These are phyloP conservation scores for Wickerhamomyces mucosus DNA, from an alignment of 805 yeast genomes.

Conservation along the genomic window DNA sequence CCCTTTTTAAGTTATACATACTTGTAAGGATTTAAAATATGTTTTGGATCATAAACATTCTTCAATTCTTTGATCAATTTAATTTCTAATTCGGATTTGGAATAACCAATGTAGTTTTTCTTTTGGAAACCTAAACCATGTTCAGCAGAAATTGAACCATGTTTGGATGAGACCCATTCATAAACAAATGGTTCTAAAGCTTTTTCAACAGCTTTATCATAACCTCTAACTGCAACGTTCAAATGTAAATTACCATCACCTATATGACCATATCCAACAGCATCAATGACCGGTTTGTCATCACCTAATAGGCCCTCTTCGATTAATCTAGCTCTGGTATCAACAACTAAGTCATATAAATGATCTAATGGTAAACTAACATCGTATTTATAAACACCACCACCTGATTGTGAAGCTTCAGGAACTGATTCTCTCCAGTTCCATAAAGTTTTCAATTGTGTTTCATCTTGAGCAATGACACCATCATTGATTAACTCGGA, in stretches of 20 bases:
- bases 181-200: slow-evolving; percentile 90
- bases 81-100: slow-evolving; percentile 67
- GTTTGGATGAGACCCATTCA: slow-evolving; percentile 63
- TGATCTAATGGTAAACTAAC: slow-evolving; percentile 82
- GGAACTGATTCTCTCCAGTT: slow-evolving; percentile 92
- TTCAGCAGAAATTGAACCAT: slow-evolving; percentile 94
- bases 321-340: slow-evolving; percentile 50
- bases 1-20: slow-evolving; percentile 56
- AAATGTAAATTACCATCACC: slow-evolving; percentile 97
- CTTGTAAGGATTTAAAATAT: slow-evolving; percentile 90
- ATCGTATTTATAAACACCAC: slow-evolving; percentile 97
- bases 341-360: slow-evolving; percentile 76
- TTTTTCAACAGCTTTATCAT: slow-evolving; percentile 68
- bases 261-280: slow-evolving; percentile 95
- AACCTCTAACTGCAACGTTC: slow-evolving; percentile 83
- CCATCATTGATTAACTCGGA: slow-evolving; percentile 84
- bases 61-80: slow-evolving; percentile 71
- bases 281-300: slow-evolving; percentile 72
- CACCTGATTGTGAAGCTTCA: slow-evolving; percentile 75
- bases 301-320: slow-evolving; percentile 53
- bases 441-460: slow-evolving; percentile 81
- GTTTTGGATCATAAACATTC: slow-evolving; percentile 80
- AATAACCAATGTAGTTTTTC: slow-evolving; percentile 79
- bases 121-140: slow-evolving; percentile 97
- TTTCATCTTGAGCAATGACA: slow-evolving; percentile 90